Conservation (phyloP, 2,329 filamentous ascomycete species). For the Xylariaceae sp. region DNA sequence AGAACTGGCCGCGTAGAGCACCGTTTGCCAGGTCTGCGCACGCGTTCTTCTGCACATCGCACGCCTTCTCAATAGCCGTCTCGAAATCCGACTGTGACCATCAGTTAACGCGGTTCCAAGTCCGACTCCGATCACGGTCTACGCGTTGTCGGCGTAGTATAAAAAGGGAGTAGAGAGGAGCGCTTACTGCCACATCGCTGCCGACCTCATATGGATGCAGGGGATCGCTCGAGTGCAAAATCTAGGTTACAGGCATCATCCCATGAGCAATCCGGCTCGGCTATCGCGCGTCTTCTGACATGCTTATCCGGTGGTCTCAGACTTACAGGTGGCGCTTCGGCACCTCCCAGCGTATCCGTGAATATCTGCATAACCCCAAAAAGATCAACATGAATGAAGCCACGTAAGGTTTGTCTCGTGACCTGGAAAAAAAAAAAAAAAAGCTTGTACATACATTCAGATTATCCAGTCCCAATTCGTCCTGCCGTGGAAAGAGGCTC, state of each 20-base stretch:
- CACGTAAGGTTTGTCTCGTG: background rate
- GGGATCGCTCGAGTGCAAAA: background rate
- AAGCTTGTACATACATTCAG: conserved; percentile 30
- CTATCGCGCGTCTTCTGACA: background rate
- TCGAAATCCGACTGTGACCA: conserved; percentile 36
- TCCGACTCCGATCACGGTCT: background rate
- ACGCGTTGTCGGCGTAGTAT: no score
- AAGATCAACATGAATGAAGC: background rate
- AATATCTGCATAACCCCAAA: conserved; percentile 9
- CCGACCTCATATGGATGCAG: conserved; percentile 6
- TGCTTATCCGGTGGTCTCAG: background rate
- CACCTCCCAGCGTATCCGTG: conserved; percentile 1
- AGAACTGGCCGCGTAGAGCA: conserved; percentile 24
- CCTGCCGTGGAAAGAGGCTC: conserved; percentile 33
- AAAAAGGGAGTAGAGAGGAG: background rate
- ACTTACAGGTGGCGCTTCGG: conserved; percentile 7
- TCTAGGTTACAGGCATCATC: conserved; percentile 4
- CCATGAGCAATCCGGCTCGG: background rate
- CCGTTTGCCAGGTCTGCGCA: conserved; percentile 41
- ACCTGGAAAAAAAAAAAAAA: no score
- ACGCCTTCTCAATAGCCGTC: conserved; percentile 39
- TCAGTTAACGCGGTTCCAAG: background rate
- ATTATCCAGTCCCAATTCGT: conserved; percentile 29
- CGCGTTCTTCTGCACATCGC: conserved; percentile 45
- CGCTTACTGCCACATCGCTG: conserved; percentile 5